phyloP scores from a whole-genome alignment of 2,329 filamentous ascomycete genomes.

The Emergomyces orientalis region DNA sequence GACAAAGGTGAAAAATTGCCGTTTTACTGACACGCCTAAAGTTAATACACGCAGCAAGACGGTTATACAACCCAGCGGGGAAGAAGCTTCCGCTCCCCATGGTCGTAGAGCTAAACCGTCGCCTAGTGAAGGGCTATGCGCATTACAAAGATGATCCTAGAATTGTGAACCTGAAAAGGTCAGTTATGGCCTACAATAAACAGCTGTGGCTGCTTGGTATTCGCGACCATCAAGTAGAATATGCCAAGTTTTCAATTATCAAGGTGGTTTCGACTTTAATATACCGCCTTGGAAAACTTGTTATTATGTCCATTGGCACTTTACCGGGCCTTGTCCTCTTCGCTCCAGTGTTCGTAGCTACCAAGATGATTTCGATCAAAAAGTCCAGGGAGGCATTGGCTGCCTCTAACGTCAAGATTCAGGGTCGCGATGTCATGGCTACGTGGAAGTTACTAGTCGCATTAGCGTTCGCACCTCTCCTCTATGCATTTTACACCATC shows the following conservation, averaged over 20 bases:
- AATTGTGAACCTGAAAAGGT: constrained; percentile 63
- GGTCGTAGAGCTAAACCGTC: constrained; percentile 87
- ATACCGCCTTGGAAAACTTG: constrained; percentile 70
- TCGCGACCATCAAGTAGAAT: constrained; percentile 88
- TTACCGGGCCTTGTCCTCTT: constrained; percentile 82
- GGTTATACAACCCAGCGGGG: constrained; percentile 87
- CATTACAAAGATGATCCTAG: constrained; percentile 85
- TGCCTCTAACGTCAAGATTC: constrained; percentile 78
- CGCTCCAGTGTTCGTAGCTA: constrained; percentile 74
- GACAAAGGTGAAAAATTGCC: neutral
- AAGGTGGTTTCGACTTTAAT: constrained; percentile 68
- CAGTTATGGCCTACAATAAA: constrained; percentile 77
- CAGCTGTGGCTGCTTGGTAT: constrained; percentile 77
- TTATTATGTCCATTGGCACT: constrained; percentile 67
- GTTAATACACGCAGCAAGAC: constrained; percentile 84
- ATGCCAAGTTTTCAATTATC: constrained; percentile 70
- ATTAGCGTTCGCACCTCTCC: constrained; percentile 67
- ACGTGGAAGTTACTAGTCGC: constrained; percentile 93
- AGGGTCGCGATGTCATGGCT: constrained; percentile 80
- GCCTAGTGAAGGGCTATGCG: constrained; percentile 82
- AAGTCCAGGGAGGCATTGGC: constrained; percentile 79
- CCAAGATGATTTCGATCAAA: constrained; percentile 69
- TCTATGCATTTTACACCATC: constrained; percentile 73
- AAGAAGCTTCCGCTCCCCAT: constrained; percentile 88
- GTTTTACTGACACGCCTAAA: constrained; percentile 30